A percentile compares a stretch with the other conserved stretches of the same genome.
Conservation (phyloP, 148 eudicot species). For the Vaccinium darrowii region DNA sequence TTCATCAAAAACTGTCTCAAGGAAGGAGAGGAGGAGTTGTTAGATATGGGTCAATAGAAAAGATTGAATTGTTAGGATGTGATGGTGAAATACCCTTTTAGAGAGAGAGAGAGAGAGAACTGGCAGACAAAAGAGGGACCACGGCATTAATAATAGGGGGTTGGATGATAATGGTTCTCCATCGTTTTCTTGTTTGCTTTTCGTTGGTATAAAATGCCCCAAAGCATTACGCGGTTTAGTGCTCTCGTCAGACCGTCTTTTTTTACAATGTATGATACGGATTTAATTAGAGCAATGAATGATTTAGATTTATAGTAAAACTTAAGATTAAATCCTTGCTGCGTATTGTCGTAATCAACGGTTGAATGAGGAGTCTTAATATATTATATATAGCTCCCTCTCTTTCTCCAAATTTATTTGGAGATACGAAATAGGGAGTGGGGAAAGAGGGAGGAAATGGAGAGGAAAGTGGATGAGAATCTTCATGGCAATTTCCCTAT, state of each 20-base stretch:
- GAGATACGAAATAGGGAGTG: background rate
- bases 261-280: too few relatives aligned
- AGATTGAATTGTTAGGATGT: background rate
- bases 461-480: background rate
- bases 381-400: background rate
- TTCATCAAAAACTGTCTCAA: background rate
- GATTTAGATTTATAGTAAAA: too few relatives aligned
- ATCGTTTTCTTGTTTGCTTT: background rate
- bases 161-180: background rate
- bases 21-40: background rate
- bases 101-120: background rate
- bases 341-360: too few relatives aligned
- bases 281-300: too few relatives aligned
- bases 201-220: too few relatives aligned
- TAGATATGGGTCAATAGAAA: background rate
- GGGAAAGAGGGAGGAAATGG: background rate
- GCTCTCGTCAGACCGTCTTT: too few relatives aligned
- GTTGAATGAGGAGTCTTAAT: background rate
- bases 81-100: background rate
- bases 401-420: background rate
- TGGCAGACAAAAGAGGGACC: constrained; percentile 12
- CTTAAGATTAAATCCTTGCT: too few relatives aligned
- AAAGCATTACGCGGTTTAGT: too few relatives aligned
- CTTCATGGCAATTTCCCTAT: background rate
- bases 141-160: background rate